Evolutionary conservation across 306 rosid genomes (phyloP), one percentile per base, ranked within the genome.

Genomic region (Cucurbita argyrosperma): DNA sequence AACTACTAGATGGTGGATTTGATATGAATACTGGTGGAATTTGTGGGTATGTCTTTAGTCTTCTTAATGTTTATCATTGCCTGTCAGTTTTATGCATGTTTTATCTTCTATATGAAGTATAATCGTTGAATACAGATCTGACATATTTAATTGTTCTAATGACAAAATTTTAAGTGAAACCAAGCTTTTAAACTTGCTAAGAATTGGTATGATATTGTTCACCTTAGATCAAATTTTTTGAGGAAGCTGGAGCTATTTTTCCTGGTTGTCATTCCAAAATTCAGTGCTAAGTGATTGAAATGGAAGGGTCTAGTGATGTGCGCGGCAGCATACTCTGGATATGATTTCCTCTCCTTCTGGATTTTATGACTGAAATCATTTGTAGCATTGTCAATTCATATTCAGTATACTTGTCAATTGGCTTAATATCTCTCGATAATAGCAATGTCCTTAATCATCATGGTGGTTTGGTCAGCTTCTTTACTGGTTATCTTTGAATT

Each of bases 1-100:
- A 93, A 56, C 98, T 93, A 70, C 69, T 90, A n/a, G 96, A 93
- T 76, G 98, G 98, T 6, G 98, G 98, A 14, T 93, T 90, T 84
- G 96, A 93, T 86, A 90, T 88, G 98, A 78, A 77, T 40, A 90
- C 96, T 0, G 91, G 91, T 83, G 96, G 98, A 56, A 80, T 93
- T 78, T 93, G 98, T 75, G 96, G 96, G 96, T 93, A 82, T 53
- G 90, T 73, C 64, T 21, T 65, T 47, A 14, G 59, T 70, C 60
- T 70, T 70, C 74, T 70, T 76, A 50, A 38, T 71, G 65, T 51
- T 15, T 30, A 37, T 13, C 54, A 39, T 64, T 38, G 40, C 12
- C 23, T 23, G 5, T 23, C 73, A 23, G 55, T 46, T 68, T 63
- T 43, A 8, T 40, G 50, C 71, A 40, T 40, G 52, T 64, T 70